Conservation (phyloP, 257 asterid genomes). For the Nicotiana paniculata region DNA sequence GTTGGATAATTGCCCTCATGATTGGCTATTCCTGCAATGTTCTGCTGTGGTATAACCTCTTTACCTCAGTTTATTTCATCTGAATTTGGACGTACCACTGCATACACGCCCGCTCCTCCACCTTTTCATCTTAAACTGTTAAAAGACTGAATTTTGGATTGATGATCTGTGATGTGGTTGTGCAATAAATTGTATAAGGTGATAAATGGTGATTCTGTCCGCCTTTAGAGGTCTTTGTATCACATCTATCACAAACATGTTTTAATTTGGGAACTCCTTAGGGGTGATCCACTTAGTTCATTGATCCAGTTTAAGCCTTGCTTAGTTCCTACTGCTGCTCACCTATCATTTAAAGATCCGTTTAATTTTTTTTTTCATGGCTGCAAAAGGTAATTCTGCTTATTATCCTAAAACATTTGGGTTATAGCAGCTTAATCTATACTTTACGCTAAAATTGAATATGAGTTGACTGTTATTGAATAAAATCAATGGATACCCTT, state of each 20-base stretch:
- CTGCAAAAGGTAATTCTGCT: neutral
- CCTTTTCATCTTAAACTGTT: neutral
- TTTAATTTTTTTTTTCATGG: neutral
- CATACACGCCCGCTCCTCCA: neutral
- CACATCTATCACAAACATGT: neutral
- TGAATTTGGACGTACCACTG: neutral
- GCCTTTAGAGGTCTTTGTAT: neutral
- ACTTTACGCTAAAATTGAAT: neutral
- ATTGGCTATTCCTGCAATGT: conserved; percentile 83
- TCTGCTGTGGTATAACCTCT: conserved; percentile 65
- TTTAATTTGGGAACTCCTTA: neutral
- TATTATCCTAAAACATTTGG: neutral
- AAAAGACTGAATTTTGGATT: neutral
- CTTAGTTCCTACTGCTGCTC: neutral
- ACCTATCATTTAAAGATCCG: neutral
- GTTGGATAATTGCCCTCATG: conserved; percentile 85
- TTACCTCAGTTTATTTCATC: neutral
- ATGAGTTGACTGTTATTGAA: neutral
- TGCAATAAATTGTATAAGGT: neutral
- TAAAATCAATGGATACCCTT: neutral
- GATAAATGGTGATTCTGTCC: neutral
- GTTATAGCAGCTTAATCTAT: neutral
- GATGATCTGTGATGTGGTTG: neutral
- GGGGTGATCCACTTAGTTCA: neutral
- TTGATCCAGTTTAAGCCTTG: neutral